A percentile compares a stretch with the other conserved stretches of the same genome.
Conservation (phyloP, 2,329 filamentous ascomycete species). For the Ceratocystis papillata region DNA sequence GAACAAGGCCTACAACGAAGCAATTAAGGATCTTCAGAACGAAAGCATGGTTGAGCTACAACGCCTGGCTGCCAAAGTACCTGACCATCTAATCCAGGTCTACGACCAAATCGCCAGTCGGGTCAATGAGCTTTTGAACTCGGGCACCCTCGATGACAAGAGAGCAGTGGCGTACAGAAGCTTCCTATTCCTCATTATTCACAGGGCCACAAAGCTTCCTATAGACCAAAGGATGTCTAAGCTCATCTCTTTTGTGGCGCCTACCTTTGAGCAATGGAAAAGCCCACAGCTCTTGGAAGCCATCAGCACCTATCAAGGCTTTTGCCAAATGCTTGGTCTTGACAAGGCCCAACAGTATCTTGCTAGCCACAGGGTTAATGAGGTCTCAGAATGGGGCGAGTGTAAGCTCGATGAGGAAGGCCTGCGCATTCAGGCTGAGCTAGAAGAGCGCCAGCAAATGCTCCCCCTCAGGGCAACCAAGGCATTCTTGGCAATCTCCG, state of each 20-base stretch:
- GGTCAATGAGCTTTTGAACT: slow-evolving; percentile 66
- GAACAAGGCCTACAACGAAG: slow-evolving; percentile 66
- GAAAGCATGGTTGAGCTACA: slow-evolving; percentile 82
- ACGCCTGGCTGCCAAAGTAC: slow-evolving; percentile 77
- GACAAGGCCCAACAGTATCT: slow-evolving; percentile 74
- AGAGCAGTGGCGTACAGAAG: slow-evolving; percentile 77
- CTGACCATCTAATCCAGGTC: slow-evolving; percentile 75
- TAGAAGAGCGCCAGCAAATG: slow-evolving; percentile 63
- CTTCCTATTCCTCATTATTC: slow-evolving; percentile 87
- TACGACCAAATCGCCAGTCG: slow-evolving; percentile 79
- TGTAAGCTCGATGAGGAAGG: slow-evolving; percentile 69
- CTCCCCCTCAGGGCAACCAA: slow-evolving; percentile 81
- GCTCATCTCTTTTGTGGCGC: slow-evolving; percentile 67
- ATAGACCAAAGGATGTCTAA: slow-evolving; percentile 58
- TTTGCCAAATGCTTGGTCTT: slow-evolving; percentile 69
- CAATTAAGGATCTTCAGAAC: slow-evolving; percentile 77
- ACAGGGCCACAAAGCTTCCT: slow-evolving; percentile 69
- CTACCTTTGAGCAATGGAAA: slow-evolving; percentile 71
- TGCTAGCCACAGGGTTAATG: slow-evolving; percentile 58
- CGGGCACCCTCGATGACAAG: slow-evolving; percentile 66
- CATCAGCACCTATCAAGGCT: slow-evolving; percentile 63
- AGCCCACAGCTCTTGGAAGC: slow-evolving; percentile 55
- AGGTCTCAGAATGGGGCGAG: slow-evolving; percentile 71
- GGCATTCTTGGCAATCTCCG: slow-evolving; percentile 81
- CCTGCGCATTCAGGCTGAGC: slow-evolving; percentile 62